Base-by-base conservation (phyloP, 441 rosid genomes). In the Francoa sonchifolia region DNA sequence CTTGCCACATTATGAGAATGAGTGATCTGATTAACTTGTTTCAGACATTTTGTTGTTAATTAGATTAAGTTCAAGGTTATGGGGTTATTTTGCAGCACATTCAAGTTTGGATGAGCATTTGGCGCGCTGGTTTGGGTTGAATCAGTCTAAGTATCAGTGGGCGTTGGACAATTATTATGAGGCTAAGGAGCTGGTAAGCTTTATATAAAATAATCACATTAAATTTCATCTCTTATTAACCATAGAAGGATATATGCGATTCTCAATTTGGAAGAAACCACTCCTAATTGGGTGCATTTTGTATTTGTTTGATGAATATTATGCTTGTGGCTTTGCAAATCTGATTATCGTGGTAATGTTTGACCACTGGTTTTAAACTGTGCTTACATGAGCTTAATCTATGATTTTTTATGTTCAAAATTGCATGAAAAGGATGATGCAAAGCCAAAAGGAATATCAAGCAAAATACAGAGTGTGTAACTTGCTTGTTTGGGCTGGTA, bases 81-180 rank as follows among this genome's bases (percentile, higher is more conserved):
- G 36, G 12, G 8, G 14, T 39, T 47, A 8, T 33, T 30, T 54
- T 48, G 63, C 67, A 92, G 99, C 90, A 28, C 89, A 86, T 77
- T 80, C 95, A 21, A 80, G 94, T 46, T 74, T 92, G 71, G 99
- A 92, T 67, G 96, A 83, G 46, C 80, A 83, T 66, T 58, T 92
- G 74, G 90, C 95, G 6, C 82, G 89, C 8, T 92, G 99, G 99
- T 81, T 86, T 55, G 99, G 99, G 19, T 77, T 92, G 61, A 74
- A 92, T 68, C 99, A 80, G 52, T 92, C 99, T 10, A 92, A 83
- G 77, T 92, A 86, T 38, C 96, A 76, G 44, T 76, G 84, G 84
- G 84, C 84, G 6, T 33, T 76, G 64, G 84, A 76, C 48, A 69
- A 73, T 69, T 82, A 86, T 42, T 77, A 79, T 44, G 76, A 79